Evolutionary conservation across 2,329 filamentous ascomycete species (phyloP), one percentile per base, ranked within the genome.

Genomic region (Sporothrix phasma): DNA sequence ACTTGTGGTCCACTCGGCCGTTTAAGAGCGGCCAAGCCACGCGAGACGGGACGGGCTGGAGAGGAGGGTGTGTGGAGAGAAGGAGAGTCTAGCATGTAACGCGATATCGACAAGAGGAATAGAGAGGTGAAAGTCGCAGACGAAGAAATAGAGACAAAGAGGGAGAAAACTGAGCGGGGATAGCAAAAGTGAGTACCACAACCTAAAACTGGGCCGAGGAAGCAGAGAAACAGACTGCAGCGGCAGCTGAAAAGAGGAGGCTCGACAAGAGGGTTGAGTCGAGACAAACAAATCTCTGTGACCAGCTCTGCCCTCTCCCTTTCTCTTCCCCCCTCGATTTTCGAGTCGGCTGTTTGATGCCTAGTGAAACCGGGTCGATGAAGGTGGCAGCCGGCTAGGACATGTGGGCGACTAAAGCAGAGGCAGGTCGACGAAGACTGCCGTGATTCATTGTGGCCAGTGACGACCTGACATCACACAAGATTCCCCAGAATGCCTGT

Each of bases 361-460:
- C 29, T 59, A 29, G 61, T 66, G 65, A 66, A 66, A 66, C 65
- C 65, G 65, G 62, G 62, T 64, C 62, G 34, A 54, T 34, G 54
- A n/a, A 11, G 46, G n/a, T 34, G 39, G 13, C 45, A 60, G 62
- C 62, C 54, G 49, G 24, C 15, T 22, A 31, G 29, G 49, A 62
- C 53, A 22, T 31, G 37, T 41, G 62, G 45, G 37, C 22, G 22
- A 41, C 17, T 22, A 17, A 64, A 15, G 8, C 49, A 62, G 29
- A 53, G 8, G 24, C 3, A 37, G 26, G 8, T 31, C 37, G 29
- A 51, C 29, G 29, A 31, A 22, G 43, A 17, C 29, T 13, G 43
- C n/a, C 19, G 13, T 46, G 17, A 37, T 24, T 22, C 41, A 17
- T 37, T 22, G 31, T 11, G 3, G 4, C 17, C 19, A 39, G 22